These are phyloP conservation scores for Dactylonectria estremocensis DNA, from an alignment of 2,329 filamentous ascomycete genomes.

Conservation along the genomic window DNA sequence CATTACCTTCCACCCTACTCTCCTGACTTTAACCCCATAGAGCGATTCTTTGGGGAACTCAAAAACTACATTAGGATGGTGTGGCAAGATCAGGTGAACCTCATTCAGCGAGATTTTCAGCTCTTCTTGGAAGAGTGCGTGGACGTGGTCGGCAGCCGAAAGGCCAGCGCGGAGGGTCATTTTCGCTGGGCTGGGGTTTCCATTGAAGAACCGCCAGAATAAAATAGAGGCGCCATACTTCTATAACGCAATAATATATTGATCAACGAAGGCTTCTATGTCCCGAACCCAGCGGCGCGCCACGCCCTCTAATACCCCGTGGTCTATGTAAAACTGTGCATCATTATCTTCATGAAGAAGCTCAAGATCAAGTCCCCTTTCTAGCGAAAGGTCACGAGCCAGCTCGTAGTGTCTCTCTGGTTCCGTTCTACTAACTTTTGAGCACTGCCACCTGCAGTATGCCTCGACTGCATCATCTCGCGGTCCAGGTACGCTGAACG, in stretches of 20 bases:
- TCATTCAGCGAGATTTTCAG: slow-evolving; percentile 37
- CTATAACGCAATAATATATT: background rate
- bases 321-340: background rate
- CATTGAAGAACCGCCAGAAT: slow-evolving; percentile 9
- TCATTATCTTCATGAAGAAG: background rate
- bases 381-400: background rate
- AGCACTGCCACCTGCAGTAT: background rate
- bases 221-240: background rate
- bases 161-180: slow-evolving; percentile 26
- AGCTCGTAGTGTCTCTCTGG: background rate
- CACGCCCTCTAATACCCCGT: background rate
- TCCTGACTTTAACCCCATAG: slow-evolving; percentile 45
- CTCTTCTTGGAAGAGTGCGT: slow-evolving; percentile 41
- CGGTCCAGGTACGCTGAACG: background rate
- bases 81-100: slow-evolving; percentile 32
- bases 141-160: slow-evolving; percentile 31
- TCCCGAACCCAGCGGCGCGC: background rate
- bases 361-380: slow-evolving; percentile 1
- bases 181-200: slow-evolving; percentile 23
- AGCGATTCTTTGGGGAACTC: slow-evolving; percentile 43
- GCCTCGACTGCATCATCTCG: background rate
- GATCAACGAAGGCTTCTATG: background rate
- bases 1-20: slow-evolving; percentile 40
- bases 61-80: slow-evolving; percentile 36
- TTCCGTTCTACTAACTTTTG: background rate